Evolutionary conservation across 2,329 filamentous ascomycete genomes (phyloP).

Genomic region (Colletotrichum zoysiae): DNA sequence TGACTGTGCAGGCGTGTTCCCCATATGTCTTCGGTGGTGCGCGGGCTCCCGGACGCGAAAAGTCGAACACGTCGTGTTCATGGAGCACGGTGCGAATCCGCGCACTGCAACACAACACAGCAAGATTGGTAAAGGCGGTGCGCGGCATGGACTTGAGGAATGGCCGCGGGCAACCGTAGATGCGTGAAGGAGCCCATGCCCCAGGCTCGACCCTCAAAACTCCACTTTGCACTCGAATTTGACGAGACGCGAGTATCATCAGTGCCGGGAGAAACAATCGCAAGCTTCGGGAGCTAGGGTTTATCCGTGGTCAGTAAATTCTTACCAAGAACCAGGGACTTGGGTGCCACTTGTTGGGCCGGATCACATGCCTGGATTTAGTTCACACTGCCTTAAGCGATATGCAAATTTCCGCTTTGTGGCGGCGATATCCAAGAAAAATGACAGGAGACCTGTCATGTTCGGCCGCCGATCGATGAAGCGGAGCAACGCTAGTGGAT

Average conservation of each 20-base stretch:
- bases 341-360: slow-evolving; percentile 9
- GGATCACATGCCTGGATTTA: slow-evolving; percentile 13
- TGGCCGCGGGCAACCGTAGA: slow-evolving; percentile 19
- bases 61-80: slow-evolving; percentile 14
- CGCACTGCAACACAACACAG: background rate
- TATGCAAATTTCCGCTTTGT: slow-evolving; percentile 4
- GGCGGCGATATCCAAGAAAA: background rate
- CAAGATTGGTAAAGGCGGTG: too few species aligned
- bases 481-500: slow-evolving; percentile 11
- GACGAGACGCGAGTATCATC: slow-evolving; percentile 13
- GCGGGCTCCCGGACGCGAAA: slow-evolving; percentile 1
- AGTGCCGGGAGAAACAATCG: background rate
- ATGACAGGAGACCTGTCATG: slow-evolving; percentile 9
- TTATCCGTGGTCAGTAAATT: background rate
- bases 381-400: background rate
- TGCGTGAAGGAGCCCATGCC: slow-evolving; percentile 4
- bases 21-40: background rate
- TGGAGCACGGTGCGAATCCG: background rate
- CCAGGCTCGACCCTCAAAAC: background rate
- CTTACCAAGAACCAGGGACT: slow-evolving; percentile 30
- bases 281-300: background rate
- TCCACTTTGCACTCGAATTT: slow-evolving; percentile 23
- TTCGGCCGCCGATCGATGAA: slow-evolving; percentile 25
- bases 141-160: background rate
- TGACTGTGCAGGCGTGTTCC: slow-evolving; percentile 8